Conservation (phyloP, 768 basidiomycete genomes). For the Lyophyllum shimeji region DNA sequence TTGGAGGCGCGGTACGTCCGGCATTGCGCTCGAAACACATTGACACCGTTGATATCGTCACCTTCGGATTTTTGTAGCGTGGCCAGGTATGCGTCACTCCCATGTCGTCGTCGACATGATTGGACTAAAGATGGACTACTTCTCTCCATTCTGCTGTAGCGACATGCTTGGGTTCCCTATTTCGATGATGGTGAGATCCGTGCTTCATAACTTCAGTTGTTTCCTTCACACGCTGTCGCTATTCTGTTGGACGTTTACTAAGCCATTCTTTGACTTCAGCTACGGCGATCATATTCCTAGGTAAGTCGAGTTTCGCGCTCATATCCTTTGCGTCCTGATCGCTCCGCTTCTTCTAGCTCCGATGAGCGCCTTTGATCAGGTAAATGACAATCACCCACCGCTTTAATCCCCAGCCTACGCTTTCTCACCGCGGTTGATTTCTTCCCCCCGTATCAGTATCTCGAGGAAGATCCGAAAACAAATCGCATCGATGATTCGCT, state of each 20-base stretch:
- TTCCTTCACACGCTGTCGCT: neutral
- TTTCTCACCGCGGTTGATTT: neutral
- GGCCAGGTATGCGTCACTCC: slow-evolving; percentile 49
- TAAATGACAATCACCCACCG: slow-evolving; percentile 20
- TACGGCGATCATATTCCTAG: slow-evolving; percentile 81
- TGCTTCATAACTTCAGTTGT: slow-evolving; percentile 11
- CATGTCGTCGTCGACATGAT: neutral
- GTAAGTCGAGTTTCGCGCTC: slow-evolving; percentile 19
- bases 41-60: slow-evolving; percentile 2
- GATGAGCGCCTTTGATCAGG: slow-evolving; percentile 87
- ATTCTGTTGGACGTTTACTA: neutral
- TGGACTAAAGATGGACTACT: neutral
- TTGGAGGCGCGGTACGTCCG: slow-evolving; percentile 75
- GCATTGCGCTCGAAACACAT: slow-evolving; percentile 7
- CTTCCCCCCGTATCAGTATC: slow-evolving; percentile 46
- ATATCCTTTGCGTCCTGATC: neutral
- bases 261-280: slow-evolving; percentile 37
- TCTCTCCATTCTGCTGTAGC: slow-evolving; percentile 33
- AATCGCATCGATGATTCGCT: slow-evolving; percentile 84
- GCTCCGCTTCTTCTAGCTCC: slow-evolving; percentile 45
- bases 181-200: slow-evolving; percentile 73
- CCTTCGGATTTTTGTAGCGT: slow-evolving; percentile 36
- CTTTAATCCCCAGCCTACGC: neutral
- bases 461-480: slow-evolving; percentile 77
- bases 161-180: slow-evolving; percentile 81